phyloP scores from a whole-genome alignment of 495 filamentous ascomycete species.

The Aspergillus egyptiacus region DNA sequence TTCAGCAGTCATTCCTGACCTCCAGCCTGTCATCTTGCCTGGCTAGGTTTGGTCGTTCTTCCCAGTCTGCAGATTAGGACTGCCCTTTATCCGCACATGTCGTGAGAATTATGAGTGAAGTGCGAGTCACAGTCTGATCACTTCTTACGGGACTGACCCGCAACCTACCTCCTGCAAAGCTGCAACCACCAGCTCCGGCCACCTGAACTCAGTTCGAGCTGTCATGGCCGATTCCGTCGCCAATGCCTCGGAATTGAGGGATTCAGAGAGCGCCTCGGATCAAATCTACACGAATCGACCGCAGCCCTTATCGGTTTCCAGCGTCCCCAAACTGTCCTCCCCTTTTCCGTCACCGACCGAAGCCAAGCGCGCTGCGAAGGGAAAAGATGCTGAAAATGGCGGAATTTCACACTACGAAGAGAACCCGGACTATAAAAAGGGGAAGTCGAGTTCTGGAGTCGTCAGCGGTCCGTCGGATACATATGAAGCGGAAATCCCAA shows the following conservation, averaged over 20 bases:
- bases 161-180: conserved; percentile 6
- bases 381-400: conserved; percentile 15
- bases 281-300: conserved; percentile 21
- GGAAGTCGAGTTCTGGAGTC: conserved; percentile 15
- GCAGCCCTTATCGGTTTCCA: conserved; percentile 21
- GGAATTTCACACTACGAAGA: background rate
- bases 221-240: conserved; percentile 27
- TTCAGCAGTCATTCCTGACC: conserved; percentile 26
- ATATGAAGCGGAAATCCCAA: conserved; percentile 20
- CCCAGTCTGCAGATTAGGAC: background rate
- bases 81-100: background rate
- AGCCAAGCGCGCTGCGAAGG: conserved; percentile 16
- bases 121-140: background rate
- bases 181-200: background rate
- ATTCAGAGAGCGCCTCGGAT: conserved; percentile 15
- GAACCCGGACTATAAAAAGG: conserved; percentile 15
- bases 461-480: conserved; percentile 14
- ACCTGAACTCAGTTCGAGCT: background rate
- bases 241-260: conserved; percentile 20
- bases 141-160: conserved; percentile 13
- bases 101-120: conserved; percentile 2
- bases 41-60: background rate
- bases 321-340: conserved; percentile 25
- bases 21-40: background rate
- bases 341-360: conserved; percentile 34